Conservation (phyloP, 352 stramenopile species). For the Peronosclerospora sorghi region DNA sequence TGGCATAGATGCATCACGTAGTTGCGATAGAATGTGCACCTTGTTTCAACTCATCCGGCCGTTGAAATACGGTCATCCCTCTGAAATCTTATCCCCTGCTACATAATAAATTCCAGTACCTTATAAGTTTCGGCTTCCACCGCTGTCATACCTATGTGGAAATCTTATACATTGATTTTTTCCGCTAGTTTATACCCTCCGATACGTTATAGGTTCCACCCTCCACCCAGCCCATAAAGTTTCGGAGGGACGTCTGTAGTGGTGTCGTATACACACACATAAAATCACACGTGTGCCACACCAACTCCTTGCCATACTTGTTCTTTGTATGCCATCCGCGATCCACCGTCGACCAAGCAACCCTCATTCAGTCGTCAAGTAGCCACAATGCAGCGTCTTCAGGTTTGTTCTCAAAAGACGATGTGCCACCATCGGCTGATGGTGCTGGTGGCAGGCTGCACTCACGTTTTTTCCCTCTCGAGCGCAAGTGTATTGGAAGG, state of each 20-base stretch:
- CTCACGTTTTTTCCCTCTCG: background rate
- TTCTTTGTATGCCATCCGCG: background rate
- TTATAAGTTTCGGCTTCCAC: too few species aligned
- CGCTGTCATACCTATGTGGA: too few species aligned
- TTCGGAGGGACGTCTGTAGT: too few species aligned
- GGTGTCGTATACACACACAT: background rate
- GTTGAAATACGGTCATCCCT: too few species aligned
- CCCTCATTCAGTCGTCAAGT: constrained; percentile 3
- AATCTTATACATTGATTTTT: too few species aligned
- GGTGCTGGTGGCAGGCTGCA: background rate
- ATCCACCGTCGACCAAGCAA: constrained; percentile 10
- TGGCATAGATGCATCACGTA: constrained; percentile 1
- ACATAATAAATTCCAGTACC: too few species aligned
- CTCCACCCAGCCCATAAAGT: too few species aligned
- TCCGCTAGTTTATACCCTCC: too few species aligned
- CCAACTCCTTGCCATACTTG: background rate
- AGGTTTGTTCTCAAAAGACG: constrained; percentile 26
- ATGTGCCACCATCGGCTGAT: background rate
- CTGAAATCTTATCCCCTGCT: too few species aligned
- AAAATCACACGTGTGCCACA: background rate
- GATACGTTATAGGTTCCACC: too few species aligned
- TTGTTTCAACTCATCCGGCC: background rate
- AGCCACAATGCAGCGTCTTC: constrained; percentile 46
- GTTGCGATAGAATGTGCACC: background rate
- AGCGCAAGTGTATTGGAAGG: background rate